A percentile compares a stretch with the other conserved stretches of the same genome.
Conservation (phyloP, 257 asterid genomes). For the Jacaranda mimosifolia region DNA sequence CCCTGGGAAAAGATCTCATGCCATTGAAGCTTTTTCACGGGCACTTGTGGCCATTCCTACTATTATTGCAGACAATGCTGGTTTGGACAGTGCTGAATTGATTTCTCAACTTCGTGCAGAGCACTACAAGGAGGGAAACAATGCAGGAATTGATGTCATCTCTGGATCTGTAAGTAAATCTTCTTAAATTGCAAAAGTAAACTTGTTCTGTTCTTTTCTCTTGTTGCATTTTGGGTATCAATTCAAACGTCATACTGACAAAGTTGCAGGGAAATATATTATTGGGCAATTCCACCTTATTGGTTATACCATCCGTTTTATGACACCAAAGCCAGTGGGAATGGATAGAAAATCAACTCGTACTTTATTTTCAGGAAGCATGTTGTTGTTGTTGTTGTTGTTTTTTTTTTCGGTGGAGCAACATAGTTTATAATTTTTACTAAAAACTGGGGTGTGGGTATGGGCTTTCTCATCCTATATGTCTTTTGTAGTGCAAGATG, state of each 20-base stretch:
- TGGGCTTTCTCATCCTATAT: neutral
- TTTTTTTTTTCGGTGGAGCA: neutral
- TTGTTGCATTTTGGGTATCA: neutral
- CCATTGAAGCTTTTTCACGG: constrained; percentile 90
- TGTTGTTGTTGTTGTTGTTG: too few species aligned
- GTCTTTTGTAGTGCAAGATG: neutral
- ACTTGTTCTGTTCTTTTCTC: neutral
- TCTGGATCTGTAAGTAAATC: constrained; percentile 78
- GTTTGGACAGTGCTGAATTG: constrained; percentile 88
- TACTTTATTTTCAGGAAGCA: neutral
- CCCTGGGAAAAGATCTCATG: constrained; percentile 88
- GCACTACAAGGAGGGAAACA: constrained; percentile 81
- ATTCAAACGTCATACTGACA: too few species aligned
- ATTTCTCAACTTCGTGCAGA: constrained; percentile 93
- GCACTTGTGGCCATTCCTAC: constrained; percentile 91
- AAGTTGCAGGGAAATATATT: neutral
- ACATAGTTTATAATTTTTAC: neutral
- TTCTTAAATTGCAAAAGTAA: neutral
- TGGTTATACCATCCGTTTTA: neutral
- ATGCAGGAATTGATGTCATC: constrained; percentile 87
- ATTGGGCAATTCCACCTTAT: neutral
- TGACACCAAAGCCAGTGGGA: too few species aligned
- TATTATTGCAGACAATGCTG: constrained; percentile 92
- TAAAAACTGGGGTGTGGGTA: neutral
- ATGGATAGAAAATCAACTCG: too few species aligned